Evolutionary conservation across 1,139 yeast species (phyloP).

Genomic region (Wickerhamiella infanticola): DNA sequence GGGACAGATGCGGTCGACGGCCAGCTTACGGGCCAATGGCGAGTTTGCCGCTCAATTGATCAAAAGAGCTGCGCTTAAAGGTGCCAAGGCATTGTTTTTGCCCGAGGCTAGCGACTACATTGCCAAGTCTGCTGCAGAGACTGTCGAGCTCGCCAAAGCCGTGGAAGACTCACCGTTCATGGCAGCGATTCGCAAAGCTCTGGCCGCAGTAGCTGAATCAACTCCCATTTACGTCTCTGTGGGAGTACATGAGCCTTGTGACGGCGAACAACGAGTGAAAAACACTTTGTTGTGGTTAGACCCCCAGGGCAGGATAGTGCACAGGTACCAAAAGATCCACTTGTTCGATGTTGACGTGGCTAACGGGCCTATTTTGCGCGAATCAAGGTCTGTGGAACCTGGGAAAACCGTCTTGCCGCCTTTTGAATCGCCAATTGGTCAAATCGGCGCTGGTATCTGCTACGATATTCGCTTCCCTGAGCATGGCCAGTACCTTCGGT

Average conservation of each 20-base stretch:
- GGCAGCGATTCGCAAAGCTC: slow-evolving; percentile 30
- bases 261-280: slow-evolving; percentile 32
- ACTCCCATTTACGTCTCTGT: slow-evolving; percentile 34
- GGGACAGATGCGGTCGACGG: slow-evolving; percentile 73
- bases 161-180: slow-evolving; percentile 37
- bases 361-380: slow-evolving; percentile 41
- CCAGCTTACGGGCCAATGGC: slow-evolving; percentile 46
- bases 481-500: slow-evolving; percentile 45
- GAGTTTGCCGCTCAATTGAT: slow-evolving; percentile 41
- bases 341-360: slow-evolving; percentile 72
- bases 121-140: slow-evolving; percentile 52
- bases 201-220: slow-evolving; percentile 21
- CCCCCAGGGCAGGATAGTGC: slow-evolving; percentile 43
- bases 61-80: slow-evolving; percentile 39
- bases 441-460: slow-evolving; percentile 57
- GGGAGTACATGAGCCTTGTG: slow-evolving; percentile 72
- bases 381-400: slow-evolving; percentile 68
- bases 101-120: slow-evolving; percentile 93
- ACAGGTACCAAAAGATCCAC: slow-evolving; percentile 72
- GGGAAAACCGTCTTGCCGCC: slow-evolving; percentile 46
- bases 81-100: slow-evolving; percentile 55
- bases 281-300: slow-evolving; percentile 63
- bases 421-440: slow-evolving; percentile 44
- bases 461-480: slow-evolving; percentile 91
- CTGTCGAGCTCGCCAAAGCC: slow-evolving; percentile 39